Conservation (phyloP, 2,329 filamentous ascomycete genomes). For the Allantophomopsis cytisporea region DNA sequence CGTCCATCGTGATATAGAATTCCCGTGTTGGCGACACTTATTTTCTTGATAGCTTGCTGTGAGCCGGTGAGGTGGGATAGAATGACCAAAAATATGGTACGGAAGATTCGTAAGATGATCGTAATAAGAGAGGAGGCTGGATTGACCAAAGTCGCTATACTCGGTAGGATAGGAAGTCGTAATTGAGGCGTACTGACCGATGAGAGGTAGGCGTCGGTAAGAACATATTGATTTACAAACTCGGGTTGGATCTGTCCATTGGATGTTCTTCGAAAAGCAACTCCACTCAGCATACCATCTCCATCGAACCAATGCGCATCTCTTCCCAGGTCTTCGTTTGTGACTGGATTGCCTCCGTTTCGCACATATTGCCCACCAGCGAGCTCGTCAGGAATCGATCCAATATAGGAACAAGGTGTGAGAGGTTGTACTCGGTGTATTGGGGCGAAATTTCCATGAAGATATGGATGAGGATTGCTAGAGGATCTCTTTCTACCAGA, state of each 20-base stretch:
- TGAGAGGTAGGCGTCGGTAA: constrained; percentile 52
- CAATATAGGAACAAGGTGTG: constrained; percentile 41
- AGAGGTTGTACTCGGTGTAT: constrained; percentile 39
- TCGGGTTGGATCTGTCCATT: constrained; percentile 34
- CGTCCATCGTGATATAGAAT: constrained; percentile 55
- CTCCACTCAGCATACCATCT: constrained; percentile 61
- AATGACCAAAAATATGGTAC: constrained; percentile 42
- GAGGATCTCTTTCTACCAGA: constrained; percentile 10
- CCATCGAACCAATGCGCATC: constrained; percentile 66
- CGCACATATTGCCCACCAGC: constrained; percentile 58
- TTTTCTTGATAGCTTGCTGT: constrained; percentile 43
- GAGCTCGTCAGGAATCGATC: constrained; percentile 49
- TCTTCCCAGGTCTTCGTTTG: constrained; percentile 42
- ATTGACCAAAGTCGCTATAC: constrained; percentile 52
- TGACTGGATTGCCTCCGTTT: constrained; percentile 56
- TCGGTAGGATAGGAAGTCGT: constrained; percentile 46
- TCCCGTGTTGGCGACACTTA: constrained; percentile 58
- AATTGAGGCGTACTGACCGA: constrained; percentile 31
- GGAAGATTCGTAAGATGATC: constrained; percentile 36
- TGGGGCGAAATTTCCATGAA: constrained; percentile 58
- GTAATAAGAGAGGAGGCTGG: constrained; percentile 36
- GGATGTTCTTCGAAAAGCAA: constrained; percentile 37
- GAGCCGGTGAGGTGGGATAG: constrained; percentile 43
- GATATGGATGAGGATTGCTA: constrained; percentile 26
- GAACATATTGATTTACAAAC: constrained; percentile 56